Percentiles rank a stretch among this genome's conserved stretches.
These are phyloP conservation scores for Boletus patriciae DNA, from an alignment of 768 basidiomycete genomes.

Conservation along the genomic window DNA sequence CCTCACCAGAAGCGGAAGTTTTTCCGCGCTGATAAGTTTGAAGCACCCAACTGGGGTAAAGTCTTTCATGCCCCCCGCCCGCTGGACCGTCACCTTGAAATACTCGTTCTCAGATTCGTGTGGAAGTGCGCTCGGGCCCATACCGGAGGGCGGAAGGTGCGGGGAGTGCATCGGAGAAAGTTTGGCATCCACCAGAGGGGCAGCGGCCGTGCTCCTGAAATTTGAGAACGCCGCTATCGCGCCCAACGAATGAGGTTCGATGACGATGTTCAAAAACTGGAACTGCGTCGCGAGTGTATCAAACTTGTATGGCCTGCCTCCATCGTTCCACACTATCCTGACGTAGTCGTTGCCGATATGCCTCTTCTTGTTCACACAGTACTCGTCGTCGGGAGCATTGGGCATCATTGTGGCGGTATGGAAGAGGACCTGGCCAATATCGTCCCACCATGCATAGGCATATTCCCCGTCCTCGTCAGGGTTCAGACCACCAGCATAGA, in stretches of 20 bases:
- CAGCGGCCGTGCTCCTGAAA: constrained; percentile 31
- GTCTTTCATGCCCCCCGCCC: constrained; percentile 87
- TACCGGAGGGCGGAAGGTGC: constrained; percentile 10
- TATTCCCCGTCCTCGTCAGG: constrained; percentile 94
- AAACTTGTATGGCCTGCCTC: constrained; percentile 83
- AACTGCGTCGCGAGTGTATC: constrained; percentile 92
- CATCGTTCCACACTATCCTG: constrained; percentile 97
- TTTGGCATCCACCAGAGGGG: constrained; percentile 14
- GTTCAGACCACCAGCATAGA: constrained; percentile 90
- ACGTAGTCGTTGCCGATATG: constrained; percentile 98
- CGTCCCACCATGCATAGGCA: constrained; percentile 99
- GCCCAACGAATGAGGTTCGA: constrained; percentile 88
- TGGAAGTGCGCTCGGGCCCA: constrained; percentile 2
- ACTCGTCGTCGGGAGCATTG: constrained; percentile 61
- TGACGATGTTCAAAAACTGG: constrained; percentile 96
- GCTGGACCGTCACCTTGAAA: constrained; percentile 92
- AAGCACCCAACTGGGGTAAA: constrained; percentile 91
- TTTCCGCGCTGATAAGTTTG: constrained; percentile 89
- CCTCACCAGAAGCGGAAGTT: constrained; percentile 82
- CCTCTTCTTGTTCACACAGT: constrained; percentile 83
- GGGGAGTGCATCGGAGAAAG: constrained; percentile 23
- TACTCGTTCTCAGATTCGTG: constrained; percentile 86
- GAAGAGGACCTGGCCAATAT: constrained; percentile 91
- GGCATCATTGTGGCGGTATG: constrained; percentile 99
- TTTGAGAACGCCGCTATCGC: constrained; percentile 84